A percentile compares a stretch with the other conserved stretches of the same genome.
Evolutionary conservation across 352 stramenopile species (phyloP).

Genomic region (Phytophthora melonis): DNA sequence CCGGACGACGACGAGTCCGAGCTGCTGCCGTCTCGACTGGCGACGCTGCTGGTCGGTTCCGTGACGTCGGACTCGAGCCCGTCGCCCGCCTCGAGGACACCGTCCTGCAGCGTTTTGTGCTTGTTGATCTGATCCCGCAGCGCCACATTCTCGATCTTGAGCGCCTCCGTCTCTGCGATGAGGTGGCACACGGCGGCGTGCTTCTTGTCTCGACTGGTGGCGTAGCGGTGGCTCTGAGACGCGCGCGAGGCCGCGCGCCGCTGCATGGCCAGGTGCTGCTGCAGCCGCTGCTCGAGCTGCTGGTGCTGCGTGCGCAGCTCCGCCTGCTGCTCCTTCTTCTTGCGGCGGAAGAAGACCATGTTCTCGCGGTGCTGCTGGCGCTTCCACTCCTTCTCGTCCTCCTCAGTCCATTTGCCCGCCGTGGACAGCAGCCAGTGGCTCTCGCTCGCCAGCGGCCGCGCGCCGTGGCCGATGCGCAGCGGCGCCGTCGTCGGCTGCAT

Average conservation of each 20-base stretch:
- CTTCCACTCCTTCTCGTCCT: slow-evolving; percentile 63
- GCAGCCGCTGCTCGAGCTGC: slow-evolving; percentile 45
- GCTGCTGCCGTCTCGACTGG: slow-evolving; percentile 34
- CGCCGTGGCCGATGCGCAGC: slow-evolving; percentile 33
- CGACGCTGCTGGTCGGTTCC: slow-evolving; percentile 22
- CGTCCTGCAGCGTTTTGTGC: slow-evolving; percentile 29
- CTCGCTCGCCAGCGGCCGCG: slow-evolving; percentile 41
- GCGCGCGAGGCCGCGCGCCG: slow-evolving; percentile 34
- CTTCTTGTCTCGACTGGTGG: slow-evolving; percentile 13
- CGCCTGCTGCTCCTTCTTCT: slow-evolving; percentile 59
- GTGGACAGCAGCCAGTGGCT: slow-evolving; percentile 58
- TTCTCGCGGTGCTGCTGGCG: slow-evolving; percentile 59
- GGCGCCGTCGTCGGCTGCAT: slow-evolving; percentile 18
- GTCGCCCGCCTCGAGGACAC: slow-evolving; percentile 19
- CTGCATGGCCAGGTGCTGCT: slow-evolving; percentile 51
- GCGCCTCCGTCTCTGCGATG: slow-evolving; percentile 47
- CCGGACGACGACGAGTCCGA: slow-evolving; percentile 30
- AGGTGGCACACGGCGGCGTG: slow-evolving; percentile 32
- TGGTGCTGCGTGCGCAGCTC: slow-evolving; percentile 49
- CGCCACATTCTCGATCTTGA: slow-evolving; percentile 52
- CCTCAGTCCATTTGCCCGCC: slow-evolving; percentile 52
- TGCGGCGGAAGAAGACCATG: slow-evolving; percentile 60
- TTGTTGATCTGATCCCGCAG: slow-evolving; percentile 37
- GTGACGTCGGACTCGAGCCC: slow-evolving; percentile 8
- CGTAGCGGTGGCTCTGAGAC: neutral